Base-by-base conservation (phyloP, 805 yeast genomes). In the Kregervanrija delftensis region DNA sequence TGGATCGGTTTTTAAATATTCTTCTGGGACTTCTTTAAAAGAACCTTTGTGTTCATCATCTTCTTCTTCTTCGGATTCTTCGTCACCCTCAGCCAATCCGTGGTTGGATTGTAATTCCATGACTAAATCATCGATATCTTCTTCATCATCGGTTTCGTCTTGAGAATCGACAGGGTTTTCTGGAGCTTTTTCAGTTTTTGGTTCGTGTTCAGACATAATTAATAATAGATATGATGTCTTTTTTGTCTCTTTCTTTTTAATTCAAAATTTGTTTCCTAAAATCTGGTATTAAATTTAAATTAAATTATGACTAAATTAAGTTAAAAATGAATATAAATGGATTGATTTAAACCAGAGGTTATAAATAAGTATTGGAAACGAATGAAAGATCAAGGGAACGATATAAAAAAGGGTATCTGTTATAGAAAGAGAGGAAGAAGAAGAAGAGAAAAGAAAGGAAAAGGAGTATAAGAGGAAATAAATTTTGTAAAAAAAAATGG, bases 11-110 rank as follows among this genome's bases (percentile, higher is more conserved):
- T 86, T 83, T 60, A 87, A 74, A 55, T 84, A 68, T 63, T 84
- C 93, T 60, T 88, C 96, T 48, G 96, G 95, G 42, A 87, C 87
- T 50, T 84, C 85, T 67, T 82, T 79, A 64, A 78, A 79, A 47
- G 79, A 73, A 53, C 73, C 75, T 46, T 73, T 79, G 37, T 76
- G 77, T 37, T 44, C 53, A 39, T 54, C 68, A 22, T 62, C 71
- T 41, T 70, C 80, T 40, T 69, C 78, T 32, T 71, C 81, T 3
- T 67, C 78, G 53, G 79, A 84, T 42, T 76, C 83, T 1, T 64
- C 77, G 34, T 60, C 75, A 31, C 76, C 84, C n/a, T 72, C 81
- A 15, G 37, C 55, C 33, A 38, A 57, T 55, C 74, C 78, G 53
- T 72, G 74, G 67, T 81, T 69, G 47, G 85, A 79, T 72, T 87